Evolutionary conservation across 345 rosid species (phyloP), one percentile per base, ranked within the genome.

Genomic region (Ceriops tagal): DNA sequence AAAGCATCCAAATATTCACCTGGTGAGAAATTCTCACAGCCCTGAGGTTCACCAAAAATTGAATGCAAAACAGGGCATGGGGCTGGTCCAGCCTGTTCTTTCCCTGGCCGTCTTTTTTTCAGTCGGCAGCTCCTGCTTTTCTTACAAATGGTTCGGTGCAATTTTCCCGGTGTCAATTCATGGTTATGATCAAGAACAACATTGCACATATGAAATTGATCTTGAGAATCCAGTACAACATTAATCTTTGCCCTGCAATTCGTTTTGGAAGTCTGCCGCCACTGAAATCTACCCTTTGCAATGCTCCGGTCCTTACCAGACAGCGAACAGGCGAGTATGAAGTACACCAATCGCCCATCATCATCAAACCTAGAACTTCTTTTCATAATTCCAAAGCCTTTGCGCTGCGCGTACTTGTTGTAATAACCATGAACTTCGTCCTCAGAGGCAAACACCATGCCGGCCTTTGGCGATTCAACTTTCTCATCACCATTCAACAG

Each of bases 341-440:
- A 27, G 34, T 28, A 60, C 9, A n/a, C 32, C 5, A 60, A 32
- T 60, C 63, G 63, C 15, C 63, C 63, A 31, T 19, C 63, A 18
- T 60, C 63, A 60, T 60, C 63, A 31, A 43, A 60, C 63, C 63
- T 60, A 16, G 63, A 60, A 31, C 63, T 60, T 60, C 63, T 32
- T 5, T 46, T 19, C 63, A 60, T 60, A 6, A 60, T 60, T 30
- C 63, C 63, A 30, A 60, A 60, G 22, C 63, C 63, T 60, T 30
- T 35, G 5, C 39, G 63, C 2, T 60, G 39, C 1, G 39, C 63
- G n/a, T 60, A 60, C 63, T 30, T 60, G 32, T 32, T 32, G 16
- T 63, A 24, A 46, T 39, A 63, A 13, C 47, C 66, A 43, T 31
- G 34, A n/a, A 63, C 55, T 21, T 63, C 27, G 3, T 43, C 52